Evolutionary conservation across 2,329 filamentous ascomycete genomes (phyloP), one percentile per base, ranked within the genome.

Genomic region (Phoma herbarum): DNA sequence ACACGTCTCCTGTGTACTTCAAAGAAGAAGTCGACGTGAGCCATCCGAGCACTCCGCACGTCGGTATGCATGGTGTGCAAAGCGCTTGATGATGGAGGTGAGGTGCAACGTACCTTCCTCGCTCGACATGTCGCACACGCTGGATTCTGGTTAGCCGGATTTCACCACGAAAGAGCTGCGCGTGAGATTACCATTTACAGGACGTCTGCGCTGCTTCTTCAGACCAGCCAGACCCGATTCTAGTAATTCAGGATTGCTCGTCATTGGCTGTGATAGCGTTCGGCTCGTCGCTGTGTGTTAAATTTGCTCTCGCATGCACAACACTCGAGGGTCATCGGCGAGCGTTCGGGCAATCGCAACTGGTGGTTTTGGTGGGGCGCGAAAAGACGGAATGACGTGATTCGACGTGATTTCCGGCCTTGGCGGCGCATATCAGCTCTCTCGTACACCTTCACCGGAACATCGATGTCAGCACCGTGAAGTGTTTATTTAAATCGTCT

Each of bases 181-280:
- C 25, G 5, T 18, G 44, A 33, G 22, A 22, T 23, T 63, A 71
- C 69, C 69, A 55, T 71, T 71, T n/a, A 69, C 53, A 42, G 68
- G 66, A 48, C 69, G 65, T 57, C 61, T 68, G 41, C 69, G 66
- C 60, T 64, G 60, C 60, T 64, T 68, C 64, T 67, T 67, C 60
- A 58, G 31, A n/a, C 31, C 41, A 54, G 51, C 54, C 43, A 35
- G 31, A 16, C 31, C 31, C 31, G 52, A 42, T 45, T 62, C 65
- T 49, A 57, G 28, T 42, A 48, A 46, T 28, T 28, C 62, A 61
- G 52, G 22, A 39, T 25, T 52, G 18, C 52, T 49, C 25, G 58
- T 28, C 52, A 53, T 60, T 57, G 52, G 58, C 45, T 57, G 29
- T 55, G 22, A n/a, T 60, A 60, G 57, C 57, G 46, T 48, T 60